Conservation (phyloP, 805 yeast genomes). For the Pichia membranifaciens region DNA sequence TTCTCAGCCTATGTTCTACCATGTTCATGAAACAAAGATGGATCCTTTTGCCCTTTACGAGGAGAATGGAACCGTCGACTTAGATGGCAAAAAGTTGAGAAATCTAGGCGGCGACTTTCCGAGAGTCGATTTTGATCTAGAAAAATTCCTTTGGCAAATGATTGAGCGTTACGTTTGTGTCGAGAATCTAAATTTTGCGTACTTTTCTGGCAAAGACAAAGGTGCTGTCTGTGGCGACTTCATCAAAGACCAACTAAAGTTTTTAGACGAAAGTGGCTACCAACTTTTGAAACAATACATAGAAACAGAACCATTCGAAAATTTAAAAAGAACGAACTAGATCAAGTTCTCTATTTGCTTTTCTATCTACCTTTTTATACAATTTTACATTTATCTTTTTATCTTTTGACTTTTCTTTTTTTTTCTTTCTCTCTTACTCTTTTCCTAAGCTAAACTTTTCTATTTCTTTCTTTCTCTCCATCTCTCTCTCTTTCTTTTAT, state of each 20-base stretch:
- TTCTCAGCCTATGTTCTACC: slow-evolving; percentile 25
- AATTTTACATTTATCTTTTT: neutral
- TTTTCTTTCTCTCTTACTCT: no score
- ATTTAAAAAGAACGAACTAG: slow-evolving; percentile 7
- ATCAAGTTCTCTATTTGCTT: neutral
- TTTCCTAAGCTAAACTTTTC: no score
- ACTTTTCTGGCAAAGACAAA: slow-evolving; percentile 11
- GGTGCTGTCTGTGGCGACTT: slow-evolving; percentile 11
- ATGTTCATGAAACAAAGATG: slow-evolving; percentile 44
- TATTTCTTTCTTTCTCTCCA: no score
- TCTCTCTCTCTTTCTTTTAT: no score
- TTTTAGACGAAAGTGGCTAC: slow-evolving; percentile 6
- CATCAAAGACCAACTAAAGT: slow-evolving; percentile 12
- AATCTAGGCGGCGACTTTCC: slow-evolving; percentile 21
- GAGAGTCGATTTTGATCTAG: slow-evolving; percentile 18
- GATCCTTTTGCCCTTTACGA: slow-evolving; percentile 35
- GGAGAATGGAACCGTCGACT: slow-evolving; percentile 13
- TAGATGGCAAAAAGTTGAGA: slow-evolving; percentile 13
- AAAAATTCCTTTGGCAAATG: slow-evolving; percentile 19
- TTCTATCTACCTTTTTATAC: neutral
- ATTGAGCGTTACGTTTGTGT: slow-evolving; percentile 19
- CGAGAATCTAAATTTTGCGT: slow-evolving; percentile 7
- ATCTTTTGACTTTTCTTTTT: neutral
- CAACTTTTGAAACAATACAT: slow-evolving; percentile 6
- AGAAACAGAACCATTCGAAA: slow-evolving; percentile 10